These are phyloP conservation scores for Coniophora puteana DNA, from an alignment of 1,284 basidiomycete species.

Conservation along the genomic window DNA sequence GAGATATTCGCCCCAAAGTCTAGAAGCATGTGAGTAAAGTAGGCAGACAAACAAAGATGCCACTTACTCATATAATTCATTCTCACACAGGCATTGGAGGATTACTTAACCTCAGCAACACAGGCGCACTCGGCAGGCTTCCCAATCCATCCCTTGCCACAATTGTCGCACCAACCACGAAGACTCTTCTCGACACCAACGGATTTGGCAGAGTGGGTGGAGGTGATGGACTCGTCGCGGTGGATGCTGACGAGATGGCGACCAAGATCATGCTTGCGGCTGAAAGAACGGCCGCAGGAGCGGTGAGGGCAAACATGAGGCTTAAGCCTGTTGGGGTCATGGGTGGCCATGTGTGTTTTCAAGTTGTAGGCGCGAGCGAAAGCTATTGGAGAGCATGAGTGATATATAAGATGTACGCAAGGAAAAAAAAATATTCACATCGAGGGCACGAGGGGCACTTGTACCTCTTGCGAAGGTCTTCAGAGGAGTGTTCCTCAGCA, in stretches of 20 bases:
- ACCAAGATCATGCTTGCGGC: conserved; percentile 85
- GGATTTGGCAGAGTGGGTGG: conserved; percentile 38
- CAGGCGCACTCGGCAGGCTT: conserved; percentile 56
- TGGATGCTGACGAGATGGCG: conserved; percentile 86
- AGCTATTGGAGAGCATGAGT: conserved; percentile 42
- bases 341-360: conserved; percentile 88
- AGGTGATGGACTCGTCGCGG: conserved; percentile 54
- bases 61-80: conserved; percentile 22
- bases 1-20: conserved; percentile 28
- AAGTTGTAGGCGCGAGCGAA: conserved; percentile 90
- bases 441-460: conserved; percentile 68
- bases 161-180: conserved; percentile 69
- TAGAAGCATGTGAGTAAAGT: conserved; percentile 4
- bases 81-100: background rate
- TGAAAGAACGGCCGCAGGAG: conserved; percentile 81
- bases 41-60: background rate
- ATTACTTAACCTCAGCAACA: conserved; percentile 64
- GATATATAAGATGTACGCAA: no score
- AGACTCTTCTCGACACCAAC: conserved; percentile 62
- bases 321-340: conserved; percentile 84
- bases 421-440: conserved; percentile 49
- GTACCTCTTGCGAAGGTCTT: conserved; percentile 73
- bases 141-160: conserved; percentile 69
- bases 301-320: conserved; percentile 80
- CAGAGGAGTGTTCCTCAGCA: conserved; percentile 39